These are phyloP conservation scores for Usnea hakonensis DNA, from an alignment of 495 filamentous ascomycete genomes.

Conservation along the genomic window DNA sequence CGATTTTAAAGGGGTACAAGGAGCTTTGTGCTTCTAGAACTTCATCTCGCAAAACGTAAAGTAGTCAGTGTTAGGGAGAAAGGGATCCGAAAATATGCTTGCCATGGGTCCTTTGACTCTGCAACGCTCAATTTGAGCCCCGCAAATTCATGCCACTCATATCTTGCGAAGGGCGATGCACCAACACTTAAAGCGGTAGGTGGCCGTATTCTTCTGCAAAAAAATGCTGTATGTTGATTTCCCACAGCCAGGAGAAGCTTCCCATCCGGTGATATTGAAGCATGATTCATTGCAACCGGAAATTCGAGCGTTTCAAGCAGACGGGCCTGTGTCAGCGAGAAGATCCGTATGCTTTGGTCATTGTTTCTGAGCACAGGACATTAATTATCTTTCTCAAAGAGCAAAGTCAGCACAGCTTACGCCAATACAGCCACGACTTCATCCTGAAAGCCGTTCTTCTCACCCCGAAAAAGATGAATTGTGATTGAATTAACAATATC, in stretches of 20 bases:
- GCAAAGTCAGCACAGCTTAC: conserved; percentile 18
- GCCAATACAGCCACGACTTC: conserved; percentile 61
- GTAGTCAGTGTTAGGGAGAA: too few species aligned
- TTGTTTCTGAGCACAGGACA: conserved; percentile 56
- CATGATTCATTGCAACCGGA: conserved; percentile 80
- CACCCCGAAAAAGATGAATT: conserved; percentile 51
- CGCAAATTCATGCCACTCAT: conserved; percentile 23
- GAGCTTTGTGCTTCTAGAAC: too few species aligned
- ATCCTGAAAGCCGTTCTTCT: conserved; percentile 39
- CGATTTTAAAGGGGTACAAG: too few species aligned
- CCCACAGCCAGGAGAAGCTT: conserved; percentile 73
- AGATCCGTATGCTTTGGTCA: conserved; percentile 75
- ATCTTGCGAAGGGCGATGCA: conserved; percentile 26
- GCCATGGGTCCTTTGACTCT: conserved; percentile 15
- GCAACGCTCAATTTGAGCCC: conserved; percentile 32
- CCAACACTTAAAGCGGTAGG: conserved; percentile 38
- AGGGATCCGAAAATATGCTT: too few species aligned
- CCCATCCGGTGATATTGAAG: conserved; percentile 84
- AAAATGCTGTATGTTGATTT: conserved; percentile 74
- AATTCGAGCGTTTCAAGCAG: conserved; percentile 62
- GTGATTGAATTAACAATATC: conserved; percentile 66
- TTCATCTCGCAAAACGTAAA: too few species aligned
- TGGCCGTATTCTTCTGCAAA: conserved; percentile 48
- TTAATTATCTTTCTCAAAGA: conserved; percentile 11
- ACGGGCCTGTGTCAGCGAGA: conserved; percentile 56